Percentiles rank a stretch among this genome's conserved stretches.
phyloP scores from a whole-genome alignment of 495 filamentous ascomycete genomes.

The Penicillium pancosmium region DNA sequence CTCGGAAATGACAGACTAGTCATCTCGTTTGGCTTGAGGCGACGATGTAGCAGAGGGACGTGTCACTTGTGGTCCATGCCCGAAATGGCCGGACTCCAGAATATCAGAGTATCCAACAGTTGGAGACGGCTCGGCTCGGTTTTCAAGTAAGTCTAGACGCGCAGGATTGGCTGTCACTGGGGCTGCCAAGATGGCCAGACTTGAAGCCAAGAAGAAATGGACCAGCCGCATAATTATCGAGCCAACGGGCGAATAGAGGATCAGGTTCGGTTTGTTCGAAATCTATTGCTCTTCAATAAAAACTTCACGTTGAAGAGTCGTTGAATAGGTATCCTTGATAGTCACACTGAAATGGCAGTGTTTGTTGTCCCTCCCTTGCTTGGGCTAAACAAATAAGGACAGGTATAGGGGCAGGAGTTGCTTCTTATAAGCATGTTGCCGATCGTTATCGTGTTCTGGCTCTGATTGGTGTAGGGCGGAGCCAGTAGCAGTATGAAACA shows the following conservation, averaged over 20 bases:
- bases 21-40: neutral
- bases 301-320: neutral
- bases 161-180: neutral
- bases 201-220: neutral
- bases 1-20: neutral
- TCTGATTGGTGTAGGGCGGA: neutral
- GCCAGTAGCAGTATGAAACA: neutral
- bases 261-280: neutral
- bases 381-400: no score
- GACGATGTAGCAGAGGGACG: neutral
- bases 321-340: neutral
- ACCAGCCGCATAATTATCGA: neutral
- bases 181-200: neutral
- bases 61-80: neutral
- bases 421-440: neutral
- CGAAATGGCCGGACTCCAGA: neutral
- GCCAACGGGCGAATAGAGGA: no score
- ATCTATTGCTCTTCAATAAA: neutral
- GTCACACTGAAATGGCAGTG: neutral
- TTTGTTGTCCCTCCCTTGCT: neutral
- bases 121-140: neutral
- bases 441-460: neutral
- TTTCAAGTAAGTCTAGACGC: neutral
- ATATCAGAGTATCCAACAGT: neutral
- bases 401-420: neutral